Percentiles rank a stretch among this genome's conserved stretches.
Conservation (phyloP, 2,329 filamentous ascomycete genomes). For the Dactylellina cionopaga region DNA sequence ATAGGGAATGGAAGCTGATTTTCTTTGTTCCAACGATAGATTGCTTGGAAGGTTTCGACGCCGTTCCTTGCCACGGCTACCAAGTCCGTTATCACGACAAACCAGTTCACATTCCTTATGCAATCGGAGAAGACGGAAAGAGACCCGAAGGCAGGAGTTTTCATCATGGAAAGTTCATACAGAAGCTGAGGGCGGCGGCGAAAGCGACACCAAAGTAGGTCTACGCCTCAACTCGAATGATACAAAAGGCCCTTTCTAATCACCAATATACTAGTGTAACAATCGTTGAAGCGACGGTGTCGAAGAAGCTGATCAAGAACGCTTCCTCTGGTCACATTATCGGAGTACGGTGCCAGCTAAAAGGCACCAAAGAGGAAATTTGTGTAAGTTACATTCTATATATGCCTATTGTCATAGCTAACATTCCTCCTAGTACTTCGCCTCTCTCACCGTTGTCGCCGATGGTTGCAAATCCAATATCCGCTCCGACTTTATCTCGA, state of each 20-base stretch:
- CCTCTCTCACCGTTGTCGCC: slow-evolving; percentile 83
- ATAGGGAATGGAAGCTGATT: neutral
- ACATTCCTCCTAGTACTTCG: slow-evolving; percentile 74
- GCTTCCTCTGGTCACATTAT: slow-evolving; percentile 76
- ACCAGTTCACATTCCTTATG: slow-evolving; percentile 79
- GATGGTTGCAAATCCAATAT: slow-evolving; percentile 95
- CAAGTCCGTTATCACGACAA: slow-evolving; percentile 83
- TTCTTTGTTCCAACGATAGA: slow-evolving; percentile 61
- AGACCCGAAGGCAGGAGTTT: slow-evolving; percentile 80
- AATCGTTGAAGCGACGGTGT: slow-evolving; percentile 84
- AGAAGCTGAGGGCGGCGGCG: slow-evolving; percentile 77
- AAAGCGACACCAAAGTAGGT: slow-evolving; percentile 72
- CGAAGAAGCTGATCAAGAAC: slow-evolving; percentile 77
- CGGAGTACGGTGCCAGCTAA: slow-evolving; percentile 69
- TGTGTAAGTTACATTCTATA: slow-evolving; percentile 57
- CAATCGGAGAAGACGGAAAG: slow-evolving; percentile 66
- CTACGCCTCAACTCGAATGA: neutral
- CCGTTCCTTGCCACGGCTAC: slow-evolving; percentile 83
- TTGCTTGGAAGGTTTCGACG: slow-evolving; percentile 89
- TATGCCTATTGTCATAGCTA: neutral
- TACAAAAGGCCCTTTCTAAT: slow-evolving; percentile 18
- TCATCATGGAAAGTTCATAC: slow-evolving; percentile 94
- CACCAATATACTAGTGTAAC: slow-evolving; percentile 68
- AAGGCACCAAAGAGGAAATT: slow-evolving; percentile 52
- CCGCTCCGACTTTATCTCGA: slow-evolving; percentile 78